Conservation (phyloP, 2,329 filamentous ascomycete species). For the Penicillium sp. region DNA sequence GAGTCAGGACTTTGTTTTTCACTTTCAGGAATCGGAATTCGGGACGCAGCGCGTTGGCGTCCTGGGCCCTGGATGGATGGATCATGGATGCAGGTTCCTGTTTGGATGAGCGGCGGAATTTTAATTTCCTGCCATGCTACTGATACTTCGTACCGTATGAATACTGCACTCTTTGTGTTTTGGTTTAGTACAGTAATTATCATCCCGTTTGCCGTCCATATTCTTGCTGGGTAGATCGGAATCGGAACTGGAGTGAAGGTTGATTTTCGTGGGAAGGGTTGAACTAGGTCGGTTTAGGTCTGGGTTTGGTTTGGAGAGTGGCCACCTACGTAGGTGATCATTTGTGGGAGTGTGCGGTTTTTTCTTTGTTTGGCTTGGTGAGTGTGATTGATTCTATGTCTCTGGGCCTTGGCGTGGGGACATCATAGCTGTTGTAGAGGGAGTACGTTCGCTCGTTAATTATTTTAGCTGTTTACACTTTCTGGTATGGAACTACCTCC, state of each 20-base stretch:
- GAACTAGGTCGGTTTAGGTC: background rate
- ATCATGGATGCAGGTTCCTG: background rate
- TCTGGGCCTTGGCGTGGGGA: background rate
- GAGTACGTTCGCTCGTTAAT: background rate
- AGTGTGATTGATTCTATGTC: background rate
- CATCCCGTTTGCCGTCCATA: background rate
- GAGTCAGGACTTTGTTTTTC: background rate
- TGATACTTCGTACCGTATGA: background rate
- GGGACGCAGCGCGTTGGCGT: background rate
- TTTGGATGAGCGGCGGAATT: background rate
- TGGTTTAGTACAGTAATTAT: background rate
- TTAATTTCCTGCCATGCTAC: background rate
- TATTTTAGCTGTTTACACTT: too few species aligned
- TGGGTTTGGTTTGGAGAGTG: background rate
- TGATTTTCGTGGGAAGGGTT: background rate
- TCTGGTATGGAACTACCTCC: too few species aligned
- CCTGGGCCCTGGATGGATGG: background rate
- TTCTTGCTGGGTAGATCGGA: background rate
- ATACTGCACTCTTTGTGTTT: background rate
- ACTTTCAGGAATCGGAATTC: background rate
- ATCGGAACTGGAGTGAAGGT: background rate
- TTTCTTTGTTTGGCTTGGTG: background rate
- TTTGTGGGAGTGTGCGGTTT: background rate
- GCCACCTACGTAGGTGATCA: constrained; percentile 1
- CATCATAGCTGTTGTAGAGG: background rate